Evolutionary conservation across 768 basidiomycete species (phyloP), one percentile per base, ranked within the genome.

Genomic region (Nidula microcarpa): DNA sequence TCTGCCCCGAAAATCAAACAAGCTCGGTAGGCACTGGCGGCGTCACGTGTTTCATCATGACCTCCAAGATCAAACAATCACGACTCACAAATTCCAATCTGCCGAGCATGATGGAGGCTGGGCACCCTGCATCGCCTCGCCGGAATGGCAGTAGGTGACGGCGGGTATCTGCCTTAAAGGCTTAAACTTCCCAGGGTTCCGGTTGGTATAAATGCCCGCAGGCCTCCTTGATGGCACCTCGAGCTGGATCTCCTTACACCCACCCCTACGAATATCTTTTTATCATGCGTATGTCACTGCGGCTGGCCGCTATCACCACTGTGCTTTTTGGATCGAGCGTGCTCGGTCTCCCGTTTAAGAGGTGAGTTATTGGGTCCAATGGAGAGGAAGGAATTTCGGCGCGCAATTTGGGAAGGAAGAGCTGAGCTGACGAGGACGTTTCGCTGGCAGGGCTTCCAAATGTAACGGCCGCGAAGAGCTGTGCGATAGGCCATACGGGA

Each of bases 391-490:
- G 37, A 41, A 23, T 23, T 23, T 23, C 23, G 23, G 23, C 23
- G 23, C 23, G 23, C 23, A 23, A 23, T 4, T 23, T 23, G 37
- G 16, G 37, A 16, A 41, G 37, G 37, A 16, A 11, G 37, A 41
- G 37, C 16, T 16, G 37, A 11, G 11, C 37, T 16, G 16, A 41
- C 2, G 11, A 48, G 50, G 32, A 43, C 50, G 17, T 43, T 11
- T 14, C 34, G 18, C 33, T 7, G n/a, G 0, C 13, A 77, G 74
- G 53, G 73, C 76, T 5, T 73, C 70, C 0, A 71, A 80, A 6
- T 89, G 86, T 67, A 89, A 89, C 62, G 86, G 86, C 0, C 78
- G 78, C 46, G 71, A 84, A 0, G 84, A 86, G 57, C 68, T 88
- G 3, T 89, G 87, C 64, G 59, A 69, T 51, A 71, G 81, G 32